phyloP scores from a whole-genome alignment of 1,139 yeast species.

The Blastobotrys malaysiensis region DNA sequence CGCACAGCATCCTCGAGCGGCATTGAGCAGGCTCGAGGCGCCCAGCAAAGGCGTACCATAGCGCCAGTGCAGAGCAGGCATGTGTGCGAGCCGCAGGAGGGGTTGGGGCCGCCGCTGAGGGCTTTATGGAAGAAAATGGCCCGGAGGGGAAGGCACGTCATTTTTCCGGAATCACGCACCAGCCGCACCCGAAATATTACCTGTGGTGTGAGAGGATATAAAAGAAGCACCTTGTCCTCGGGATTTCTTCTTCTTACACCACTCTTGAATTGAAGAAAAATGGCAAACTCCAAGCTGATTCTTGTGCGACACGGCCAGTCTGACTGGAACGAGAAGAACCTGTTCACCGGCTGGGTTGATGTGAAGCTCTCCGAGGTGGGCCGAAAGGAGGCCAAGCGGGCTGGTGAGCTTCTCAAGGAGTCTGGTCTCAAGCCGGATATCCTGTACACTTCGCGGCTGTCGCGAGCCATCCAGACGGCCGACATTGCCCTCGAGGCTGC shows the following conservation, averaged over 20 bases:
- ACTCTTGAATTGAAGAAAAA: not conserved
- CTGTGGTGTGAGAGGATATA: too few relatives aligned
- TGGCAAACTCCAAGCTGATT: slow-evolving; percentile 27
- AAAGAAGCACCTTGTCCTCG: not conserved
- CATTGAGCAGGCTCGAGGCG: too few relatives aligned
- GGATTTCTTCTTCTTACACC: not conserved
- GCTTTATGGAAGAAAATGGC: slow-evolving; percentile 1
- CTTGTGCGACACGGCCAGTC: slow-evolving; percentile 90
- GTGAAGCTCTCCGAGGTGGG: slow-evolving; percentile 81
- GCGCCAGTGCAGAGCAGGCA: too few relatives aligned
- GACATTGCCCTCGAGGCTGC: slow-evolving; percentile 88
- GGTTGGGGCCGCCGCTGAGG: too few relatives aligned
- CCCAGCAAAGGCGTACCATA: too few relatives aligned
- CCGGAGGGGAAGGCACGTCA: slow-evolving; percentile 2
- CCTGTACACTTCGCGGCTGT: slow-evolving; percentile 83
- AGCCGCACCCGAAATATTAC: not conserved
- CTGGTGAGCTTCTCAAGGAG: slow-evolving; percentile 89
- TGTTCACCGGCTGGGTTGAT: slow-evolving; percentile 99
- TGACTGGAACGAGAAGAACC: slow-evolving; percentile 97
- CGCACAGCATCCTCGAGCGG: too few relatives aligned
- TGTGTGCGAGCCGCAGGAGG: not conserved
- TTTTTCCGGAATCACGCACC: slow-evolving; percentile 1
- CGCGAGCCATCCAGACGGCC: slow-evolving; percentile 98
- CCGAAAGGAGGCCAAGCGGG: slow-evolving; percentile 84
- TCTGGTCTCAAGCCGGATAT: slow-evolving; percentile 81